Conservation (phyloP, 345 rosid species). For the Citrus sp. region DNA sequence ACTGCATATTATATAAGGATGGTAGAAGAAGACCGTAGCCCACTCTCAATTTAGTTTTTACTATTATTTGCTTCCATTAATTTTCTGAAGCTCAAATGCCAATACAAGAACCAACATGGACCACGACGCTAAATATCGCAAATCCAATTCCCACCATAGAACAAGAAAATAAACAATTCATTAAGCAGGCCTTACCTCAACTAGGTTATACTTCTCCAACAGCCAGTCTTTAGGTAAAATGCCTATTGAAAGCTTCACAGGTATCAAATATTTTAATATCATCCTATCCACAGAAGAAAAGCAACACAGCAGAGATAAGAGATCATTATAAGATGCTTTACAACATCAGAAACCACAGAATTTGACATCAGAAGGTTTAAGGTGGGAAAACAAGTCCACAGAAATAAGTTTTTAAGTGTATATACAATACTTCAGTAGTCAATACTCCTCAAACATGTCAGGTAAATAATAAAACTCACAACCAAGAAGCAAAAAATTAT, state of each 20-base stretch:
- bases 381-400: not conserved
- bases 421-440: not conserved
- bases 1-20: conserved; percentile 12
- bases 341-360: not conserved
- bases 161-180: not conserved
- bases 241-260: conserved; percentile 92
- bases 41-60: not conserved
- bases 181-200: conserved; percentile 53
- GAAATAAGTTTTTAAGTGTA: not conserved
- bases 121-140: not conserved
- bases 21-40: not conserved
- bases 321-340: not conserved
- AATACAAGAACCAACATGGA: not conserved
- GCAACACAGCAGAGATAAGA: not conserved
- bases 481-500: not conserved
- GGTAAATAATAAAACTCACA: not conserved
- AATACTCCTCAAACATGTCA: not conserved
- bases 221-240: conserved; percentile 65
- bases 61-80: not conserved
- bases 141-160: not conserved
- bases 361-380: not conserved
- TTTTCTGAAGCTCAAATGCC: not conserved
- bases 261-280: conserved; percentile 91
- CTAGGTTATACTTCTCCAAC: conserved; percentile 61
- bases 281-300: conserved; percentile 48